Evolutionary conservation across 176 grass and related monocot species (phyloP), one percentile per base, ranked within the genome.

Genomic region (Rhynchospora tenuis): DNA sequence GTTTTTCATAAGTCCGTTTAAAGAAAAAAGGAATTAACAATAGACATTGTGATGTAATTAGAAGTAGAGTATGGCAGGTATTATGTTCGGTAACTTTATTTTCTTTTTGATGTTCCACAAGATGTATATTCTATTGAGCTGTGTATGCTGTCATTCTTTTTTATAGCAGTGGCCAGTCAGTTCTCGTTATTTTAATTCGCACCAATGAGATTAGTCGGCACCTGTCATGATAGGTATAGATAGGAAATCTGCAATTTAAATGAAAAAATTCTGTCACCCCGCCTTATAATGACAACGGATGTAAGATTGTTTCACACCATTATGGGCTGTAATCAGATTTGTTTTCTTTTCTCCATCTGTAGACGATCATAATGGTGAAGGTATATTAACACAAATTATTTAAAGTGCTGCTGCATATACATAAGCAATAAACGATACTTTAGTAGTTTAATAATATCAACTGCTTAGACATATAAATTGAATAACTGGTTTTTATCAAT

Each of bases 1-100:
- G 3, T 77, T 15, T 61, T 22, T 22, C 20, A 24, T 0, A 56
- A 33, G 2, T 33, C 19, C 28, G 24, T 51, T 31, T 55, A 19
- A 77, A 55, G 72, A 27, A 17, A 76, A 76, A 55, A 19, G 20
- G 29, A 27, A 54, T 54, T 29, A 17, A 76, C 11, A 51, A 27
- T 51, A 74, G n/a, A 55, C 14, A 77, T 77, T 2, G 29, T 6
- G 16, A 77, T 77, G 73, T 77, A 77, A 77, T 77, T 77, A 77
- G 3, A 26, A 51, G 70, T 50, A 51, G 6, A 74, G 45, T 3
- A 51, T 28, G 13, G 2, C 2, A 26, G 47, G 6, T 54, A 12
- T 16, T 29, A 7, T 17, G 23, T 56, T 77, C 73, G 55, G 13
- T 56, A 55, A 56, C 14, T 77, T 47, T 77, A 77, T 56, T 56